A percentile compares a stretch with the other conserved stretches of the same genome.
Evolutionary conservation across 257 asterid genomes (phyloP).

Genomic region (Orobanche coerulescens): DNA sequence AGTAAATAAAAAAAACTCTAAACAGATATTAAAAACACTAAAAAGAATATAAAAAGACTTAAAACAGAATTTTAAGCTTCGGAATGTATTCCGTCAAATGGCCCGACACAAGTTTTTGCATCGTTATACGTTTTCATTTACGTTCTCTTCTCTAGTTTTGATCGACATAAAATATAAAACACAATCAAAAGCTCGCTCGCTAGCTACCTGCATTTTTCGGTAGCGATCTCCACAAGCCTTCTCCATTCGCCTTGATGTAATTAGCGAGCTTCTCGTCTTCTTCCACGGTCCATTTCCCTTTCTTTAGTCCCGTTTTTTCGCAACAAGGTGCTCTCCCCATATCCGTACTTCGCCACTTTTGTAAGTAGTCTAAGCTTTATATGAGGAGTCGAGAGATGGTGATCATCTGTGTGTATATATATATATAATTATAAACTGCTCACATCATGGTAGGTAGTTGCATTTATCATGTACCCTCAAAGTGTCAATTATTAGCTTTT

Average conservation of each 20-base stretch:
- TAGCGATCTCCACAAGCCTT: constrained; percentile 60
- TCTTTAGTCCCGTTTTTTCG: constrained; percentile 36
- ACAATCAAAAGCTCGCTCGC: no score
- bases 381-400: background rate
- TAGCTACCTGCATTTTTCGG: constrained; percentile 61
- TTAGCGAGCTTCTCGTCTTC: constrained; percentile 42
- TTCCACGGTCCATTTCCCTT: constrained; percentile 50
- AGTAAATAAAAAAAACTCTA: no score
- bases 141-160: background rate
- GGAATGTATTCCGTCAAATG: no score
- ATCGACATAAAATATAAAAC: no score
- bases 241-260: constrained; percentile 45
- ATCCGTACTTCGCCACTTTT: background rate
- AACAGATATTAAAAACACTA: no score
- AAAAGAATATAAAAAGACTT: no score
- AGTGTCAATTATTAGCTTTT: background rate
- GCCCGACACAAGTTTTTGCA: no score
- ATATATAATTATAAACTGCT: no score
- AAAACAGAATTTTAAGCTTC: no score
- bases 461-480: background rate
- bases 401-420: no score
- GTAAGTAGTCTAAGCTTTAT: background rate
- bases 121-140: no score
- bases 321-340: constrained; percentile 55
- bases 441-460: no score